Base-by-base conservation (phyloP, 2,329 filamentous ascomycete genomes). In the Exutisphaerella laricina region DNA sequence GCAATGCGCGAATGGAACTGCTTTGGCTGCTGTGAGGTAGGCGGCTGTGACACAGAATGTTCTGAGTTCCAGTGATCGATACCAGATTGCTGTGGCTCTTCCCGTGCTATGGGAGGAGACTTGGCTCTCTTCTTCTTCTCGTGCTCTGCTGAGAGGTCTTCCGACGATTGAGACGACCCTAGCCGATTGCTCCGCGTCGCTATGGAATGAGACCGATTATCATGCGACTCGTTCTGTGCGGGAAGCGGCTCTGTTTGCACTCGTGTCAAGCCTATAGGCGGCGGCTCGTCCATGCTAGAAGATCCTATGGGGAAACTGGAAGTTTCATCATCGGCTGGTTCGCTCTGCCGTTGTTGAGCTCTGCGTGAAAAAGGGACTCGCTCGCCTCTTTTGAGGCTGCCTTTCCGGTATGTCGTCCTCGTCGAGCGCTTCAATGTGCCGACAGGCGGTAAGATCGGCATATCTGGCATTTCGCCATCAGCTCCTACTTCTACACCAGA, bases 341-440 rank as follows among this genome's bases (percentile, higher is more conserved):
- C 82, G n/a, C 73, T 70, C 17, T 78, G 75, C 45, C 78, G 78
- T 31, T 78, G 75, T 4, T 73, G 73, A 32, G 80, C 72, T 28
- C 90, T 78, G 64, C 86, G 87, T 1, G 86, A 84, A 53, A 88
- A 84, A 1, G 84, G 80, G 3, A 80, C 72, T 41, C 85, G 78
- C 47, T 92, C 85, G 17, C 85, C 84, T 53, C 82, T 86, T 38
- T 85, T 82, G 49, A 95, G 65, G 68, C 89, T 96, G 23, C 89
- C 89, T 45, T 86, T 87, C 57, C 89, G 75, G 64, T 97, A 97
- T 18, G 86, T 90, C 4, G 92, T 98, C 41, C 87, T 79, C 14
- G 88, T 98, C 9, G 92, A 96, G 49, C 92, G 79, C 55, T 92
- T 84, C 36, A 98, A 70, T 22, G 87, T 80, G 3, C 87, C 87